Conservation (phyloP, 169 alveolate genomes). For the Haemoproteus tartakovskyi region DNA sequence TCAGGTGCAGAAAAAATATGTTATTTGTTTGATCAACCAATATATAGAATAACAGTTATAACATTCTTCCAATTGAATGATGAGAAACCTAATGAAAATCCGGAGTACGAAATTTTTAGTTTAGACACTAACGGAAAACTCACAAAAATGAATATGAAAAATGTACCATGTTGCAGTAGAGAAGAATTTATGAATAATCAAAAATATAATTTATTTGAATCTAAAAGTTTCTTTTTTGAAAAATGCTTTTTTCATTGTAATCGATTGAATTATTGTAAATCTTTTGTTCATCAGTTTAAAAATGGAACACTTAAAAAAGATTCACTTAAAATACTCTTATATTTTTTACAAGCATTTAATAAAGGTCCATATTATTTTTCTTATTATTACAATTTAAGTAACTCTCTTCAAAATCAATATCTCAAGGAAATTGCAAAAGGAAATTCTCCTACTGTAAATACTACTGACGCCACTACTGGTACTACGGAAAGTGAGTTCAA, state of each 20-base stretch:
- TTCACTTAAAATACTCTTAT: slow-evolving; percentile 12
- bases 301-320: slow-evolving; percentile 25
- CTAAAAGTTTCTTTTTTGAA: slow-evolving; percentile 3
- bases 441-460: too few species aligned
- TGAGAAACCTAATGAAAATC: not conserved
- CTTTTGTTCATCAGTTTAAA: slow-evolving; percentile 45
- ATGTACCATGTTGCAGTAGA: slow-evolving; percentile 13
- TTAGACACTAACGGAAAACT: slow-evolving; percentile 16
- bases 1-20: slow-evolving; percentile 54
- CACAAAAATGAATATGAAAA: slow-evolving; percentile 2
- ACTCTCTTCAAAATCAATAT: slow-evolving; percentile 28
- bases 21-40: slow-evolving; percentile 29
- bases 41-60: slow-evolving; percentile 31
- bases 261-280: slow-evolving; percentile 9
- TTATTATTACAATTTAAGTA: slow-evolving; percentile 42
- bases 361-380: slow-evolving; percentile 64
- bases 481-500: too few species aligned
- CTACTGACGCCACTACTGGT: too few species aligned
- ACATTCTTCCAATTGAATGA: slow-evolving; percentile 44
- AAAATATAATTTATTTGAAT: slow-evolving; percentile 3
- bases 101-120: slow-evolving; percentile 20
- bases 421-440: slow-evolving; percentile 4
- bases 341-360: slow-evolving; percentile 47
- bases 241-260: not conserved
- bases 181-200: not conserved